Base-by-base conservation (phyloP, 1,139 yeast species). In the Saccharomycopsis crataegensis region DNA sequence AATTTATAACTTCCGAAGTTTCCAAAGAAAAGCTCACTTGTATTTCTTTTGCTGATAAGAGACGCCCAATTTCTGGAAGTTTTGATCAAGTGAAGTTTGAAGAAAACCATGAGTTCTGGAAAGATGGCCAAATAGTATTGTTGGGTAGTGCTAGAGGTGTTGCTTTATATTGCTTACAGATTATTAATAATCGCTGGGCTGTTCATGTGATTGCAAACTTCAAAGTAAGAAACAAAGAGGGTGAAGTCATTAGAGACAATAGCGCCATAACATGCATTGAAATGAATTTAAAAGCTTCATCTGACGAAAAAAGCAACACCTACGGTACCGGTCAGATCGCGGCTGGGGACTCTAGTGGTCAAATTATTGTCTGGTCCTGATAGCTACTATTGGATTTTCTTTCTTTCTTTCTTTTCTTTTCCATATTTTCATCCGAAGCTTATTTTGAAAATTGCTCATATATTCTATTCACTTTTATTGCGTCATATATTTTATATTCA, bases 21-120 rank as follows among this genome's bases (percentile, higher is more conserved):
- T 46, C 51, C 2, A 44, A 49, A 8, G 55, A 47, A 16, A 40
- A 32, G 16, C 45, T 49, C 1, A 38, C 45, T 2, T 44, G 55
- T 11, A 50, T 54, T 28, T 48, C 47, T 1, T 56, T 64, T 28
- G 57, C 63, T 2, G 46, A 56, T 6, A 58, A 69, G 6, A 59
- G 62, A 2, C 64, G 65, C 43, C 46, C 67, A 22, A 59, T 61
- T 46, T 64, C 61, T 8, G 63, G 60, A 48, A 60, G 62, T 0
- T 61, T 65, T 1, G 58, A 62, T 22, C 58, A 60, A 41, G 58
- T 63, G 46, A 55, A 61, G 22, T 62, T 62, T 31, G 58, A 59
- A 11, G 65, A 65, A 53, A 61, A 65, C 42, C 75, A 72, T 57
- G 67, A 64, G 34, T 69, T 65, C 46, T 71, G 76, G 74, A 56